Evolutionary conservation across 2,329 filamentous ascomycete genomes (phyloP).

Genomic region (Myriosclerotinia duriaeana): DNA sequence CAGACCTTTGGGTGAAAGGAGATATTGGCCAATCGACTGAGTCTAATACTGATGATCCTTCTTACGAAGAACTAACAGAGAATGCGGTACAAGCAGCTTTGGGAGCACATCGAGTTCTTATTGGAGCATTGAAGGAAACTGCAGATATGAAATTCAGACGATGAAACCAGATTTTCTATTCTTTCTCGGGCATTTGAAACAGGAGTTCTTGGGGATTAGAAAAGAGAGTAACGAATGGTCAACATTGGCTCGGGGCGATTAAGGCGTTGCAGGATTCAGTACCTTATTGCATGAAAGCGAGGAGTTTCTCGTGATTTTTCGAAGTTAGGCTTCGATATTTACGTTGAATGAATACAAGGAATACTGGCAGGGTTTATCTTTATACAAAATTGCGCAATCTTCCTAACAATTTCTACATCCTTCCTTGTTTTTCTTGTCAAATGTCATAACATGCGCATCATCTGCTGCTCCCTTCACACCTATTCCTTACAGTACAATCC

Average conservation of each 20-base stretch:
- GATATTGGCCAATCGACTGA: conserved; percentile 46
- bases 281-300: conserved; percentile 2
- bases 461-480: not conserved
- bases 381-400: not conserved
- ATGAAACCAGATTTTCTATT: conserved; percentile 22
- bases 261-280: conserved; percentile 15
- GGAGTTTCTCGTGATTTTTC: conserved; percentile 19
- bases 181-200: conserved; percentile 1
- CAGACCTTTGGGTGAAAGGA: conserved; percentile 92
- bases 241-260: conserved; percentile 9
- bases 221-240: conserved; percentile 8
- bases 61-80: conserved; percentile 57
- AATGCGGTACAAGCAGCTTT: conserved; percentile 62
- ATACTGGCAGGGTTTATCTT: not conserved
- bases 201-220: conserved; percentile 16
- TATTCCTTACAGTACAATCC: not conserved
- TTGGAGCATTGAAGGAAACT: conserved; percentile 60
- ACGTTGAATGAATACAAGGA: not conserved
- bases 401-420: not conserved
- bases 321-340: conserved; percentile 16
- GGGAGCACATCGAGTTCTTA: conserved; percentile 58
- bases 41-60: conserved; percentile 44
- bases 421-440: not conserved
- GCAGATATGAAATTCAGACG: conserved; percentile 43
- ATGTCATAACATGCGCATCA: not conserved